A percentile compares a stretch with the other conserved stretches of the same genome.
Conservation (phyloP, 305 asterid genomes). For the Fraxinus paxiana region DNA sequence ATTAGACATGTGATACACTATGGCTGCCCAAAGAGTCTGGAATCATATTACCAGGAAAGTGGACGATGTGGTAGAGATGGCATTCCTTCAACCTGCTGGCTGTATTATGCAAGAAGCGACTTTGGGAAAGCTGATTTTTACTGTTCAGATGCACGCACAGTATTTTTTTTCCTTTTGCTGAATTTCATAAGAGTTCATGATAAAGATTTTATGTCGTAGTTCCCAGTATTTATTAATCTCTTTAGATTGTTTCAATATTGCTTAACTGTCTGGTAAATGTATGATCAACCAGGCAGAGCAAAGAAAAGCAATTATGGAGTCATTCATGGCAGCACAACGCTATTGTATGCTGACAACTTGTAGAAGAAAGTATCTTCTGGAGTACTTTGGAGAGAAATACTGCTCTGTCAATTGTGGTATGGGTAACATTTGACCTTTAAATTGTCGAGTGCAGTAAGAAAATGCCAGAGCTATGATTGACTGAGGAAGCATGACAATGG, state of each 20-base stretch:
- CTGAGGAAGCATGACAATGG: background rate
- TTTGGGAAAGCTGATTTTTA: constrained; percentile 79
- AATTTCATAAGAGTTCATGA: constrained; percentile 20
- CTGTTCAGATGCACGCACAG: constrained; percentile 73
- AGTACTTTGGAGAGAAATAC: constrained; percentile 72
- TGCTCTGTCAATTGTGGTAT: constrained; percentile 62
- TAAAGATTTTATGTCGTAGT: constrained; percentile 1
- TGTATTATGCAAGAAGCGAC: constrained; percentile 78
- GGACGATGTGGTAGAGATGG: constrained; percentile 99
- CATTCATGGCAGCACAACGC: constrained; percentile 69
- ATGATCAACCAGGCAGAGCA: constrained; percentile 61
- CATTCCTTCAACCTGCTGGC: constrained; percentile 77
- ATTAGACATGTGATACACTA: constrained; percentile 84
- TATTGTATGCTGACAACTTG: constrained; percentile 81
- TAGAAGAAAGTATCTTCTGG: constrained; percentile 83
- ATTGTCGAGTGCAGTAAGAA: background rate
- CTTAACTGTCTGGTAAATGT: constrained; percentile 23
- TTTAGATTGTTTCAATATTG: constrained; percentile 17
- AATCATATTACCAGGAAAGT: constrained; percentile 96
- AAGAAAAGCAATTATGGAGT: constrained; percentile 75
- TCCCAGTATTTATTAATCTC: constrained; percentile 10
- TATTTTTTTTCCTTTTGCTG: constrained; percentile 36
- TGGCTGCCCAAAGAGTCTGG: constrained; percentile 98
- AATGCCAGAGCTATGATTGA: background rate
- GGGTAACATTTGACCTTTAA: constrained; percentile 24